These are phyloP conservation scores for Nakaseomyces uthaithaninus DNA, from an alignment of 1,139 yeast species.

Conservation along the genomic window DNA sequence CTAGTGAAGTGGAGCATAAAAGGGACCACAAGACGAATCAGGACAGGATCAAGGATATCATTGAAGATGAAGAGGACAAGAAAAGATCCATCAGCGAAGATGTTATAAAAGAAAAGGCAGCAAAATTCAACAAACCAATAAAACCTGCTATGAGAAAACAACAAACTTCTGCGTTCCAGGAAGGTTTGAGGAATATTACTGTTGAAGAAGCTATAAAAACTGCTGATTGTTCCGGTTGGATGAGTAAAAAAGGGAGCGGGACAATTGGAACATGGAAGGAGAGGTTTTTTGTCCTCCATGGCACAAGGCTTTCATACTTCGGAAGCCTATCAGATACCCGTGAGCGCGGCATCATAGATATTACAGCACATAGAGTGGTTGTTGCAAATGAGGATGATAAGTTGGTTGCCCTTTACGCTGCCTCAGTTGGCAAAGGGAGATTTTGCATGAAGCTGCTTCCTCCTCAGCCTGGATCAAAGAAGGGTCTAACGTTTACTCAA, in stretches of 20 bases:
- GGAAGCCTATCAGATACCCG: constrained; percentile 63
- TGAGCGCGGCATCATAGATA: constrained; percentile 90
- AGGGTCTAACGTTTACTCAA: constrained; percentile 91
- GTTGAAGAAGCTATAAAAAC: constrained; percentile 71
- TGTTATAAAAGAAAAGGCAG: background rate
- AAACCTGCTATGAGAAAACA: constrained; percentile 38
- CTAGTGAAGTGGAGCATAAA: constrained; percentile 2
- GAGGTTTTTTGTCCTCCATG: constrained; percentile 83
- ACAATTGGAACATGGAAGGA: constrained; percentile 84
- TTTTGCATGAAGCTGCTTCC: constrained; percentile 89
- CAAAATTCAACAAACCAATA: constrained; percentile 8
- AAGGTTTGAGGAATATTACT: constrained; percentile 73
- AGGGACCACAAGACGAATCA: background rate
- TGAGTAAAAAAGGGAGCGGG: constrained; percentile 83
- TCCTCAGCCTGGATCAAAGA: constrained; percentile 95
- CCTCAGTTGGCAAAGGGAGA: constrained; percentile 88
- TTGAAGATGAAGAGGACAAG: constrained; percentile 5
- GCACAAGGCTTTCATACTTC: constrained; percentile 85
- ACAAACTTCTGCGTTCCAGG: constrained; percentile 84
- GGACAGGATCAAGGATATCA: background rate
- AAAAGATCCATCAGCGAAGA: constrained; percentile 6
- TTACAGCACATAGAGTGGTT: constrained; percentile 85
- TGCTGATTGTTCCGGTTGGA: constrained; percentile 86
- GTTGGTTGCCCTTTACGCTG: constrained; percentile 77
- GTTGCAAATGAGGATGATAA: constrained; percentile 69